Conservation (phyloP, 2,329 filamentous ascomycete species). For the Neonectria magnoliae region DNA sequence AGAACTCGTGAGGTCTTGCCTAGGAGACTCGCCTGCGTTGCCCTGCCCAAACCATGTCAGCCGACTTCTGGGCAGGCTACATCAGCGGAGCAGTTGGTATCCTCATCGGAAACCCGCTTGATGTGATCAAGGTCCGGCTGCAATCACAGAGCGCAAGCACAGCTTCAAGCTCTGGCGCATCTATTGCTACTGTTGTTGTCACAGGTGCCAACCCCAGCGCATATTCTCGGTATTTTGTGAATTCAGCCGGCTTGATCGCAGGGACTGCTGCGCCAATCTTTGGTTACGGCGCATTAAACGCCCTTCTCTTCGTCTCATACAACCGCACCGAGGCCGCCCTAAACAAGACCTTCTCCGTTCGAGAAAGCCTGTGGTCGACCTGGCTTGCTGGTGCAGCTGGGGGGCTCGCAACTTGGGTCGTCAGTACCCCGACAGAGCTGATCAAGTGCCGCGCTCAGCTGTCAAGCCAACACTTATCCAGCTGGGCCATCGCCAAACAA, state of each 20-base stretch:
- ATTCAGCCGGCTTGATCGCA: constrained; percentile 55
- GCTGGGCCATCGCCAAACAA: constrained; percentile 70
- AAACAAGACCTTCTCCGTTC: constrained; percentile 47
- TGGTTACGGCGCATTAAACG: constrained; percentile 91
- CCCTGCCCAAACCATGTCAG: constrained; percentile 71
- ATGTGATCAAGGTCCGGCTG: constrained; percentile 71
- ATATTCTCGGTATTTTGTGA: constrained; percentile 34
- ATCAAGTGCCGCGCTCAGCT: constrained; percentile 91
- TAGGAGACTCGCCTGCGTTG: neutral
- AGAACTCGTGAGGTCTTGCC: constrained; percentile 16
- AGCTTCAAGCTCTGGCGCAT: constrained; percentile 17
- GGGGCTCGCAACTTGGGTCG: constrained; percentile 84
- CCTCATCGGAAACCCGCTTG: constrained; percentile 87
- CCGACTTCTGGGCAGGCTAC: constrained; percentile 95
- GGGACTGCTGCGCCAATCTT: constrained; percentile 87
- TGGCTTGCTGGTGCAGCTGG: constrained; percentile 84
- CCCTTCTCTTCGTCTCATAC: constrained; percentile 88
- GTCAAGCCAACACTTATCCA: constrained; percentile 58
- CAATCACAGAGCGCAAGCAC: constrained; percentile 64
- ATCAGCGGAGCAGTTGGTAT: constrained; percentile 87
- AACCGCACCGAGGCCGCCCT: constrained; percentile 81
- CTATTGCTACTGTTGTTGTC: constrained; percentile 12
- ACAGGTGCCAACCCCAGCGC: constrained; percentile 12
- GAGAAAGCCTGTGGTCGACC: constrained; percentile 69
- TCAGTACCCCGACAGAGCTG: constrained; percentile 89